phyloP scores from a whole-genome alignment of 768 basidiomycete species.

The Lactifluus subvellereus region DNA sequence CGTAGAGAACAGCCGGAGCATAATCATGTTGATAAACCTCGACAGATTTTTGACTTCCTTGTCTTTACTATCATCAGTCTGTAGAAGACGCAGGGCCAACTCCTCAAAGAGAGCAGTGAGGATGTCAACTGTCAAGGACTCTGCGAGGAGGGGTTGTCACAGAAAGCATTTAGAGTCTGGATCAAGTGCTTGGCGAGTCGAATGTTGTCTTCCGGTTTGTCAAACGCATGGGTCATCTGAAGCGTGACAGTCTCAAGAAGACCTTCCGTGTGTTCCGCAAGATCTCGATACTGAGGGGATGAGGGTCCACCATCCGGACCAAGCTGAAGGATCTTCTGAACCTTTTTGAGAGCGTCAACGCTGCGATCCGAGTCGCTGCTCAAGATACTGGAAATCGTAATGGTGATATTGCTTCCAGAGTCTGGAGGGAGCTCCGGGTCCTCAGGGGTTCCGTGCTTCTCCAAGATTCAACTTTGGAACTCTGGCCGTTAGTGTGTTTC shows the following conservation, averaged over 20 bases:
- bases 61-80: conserved; percentile 83
- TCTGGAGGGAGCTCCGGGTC: conserved; percentile 26
- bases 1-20: conserved; percentile 87
- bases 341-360: conserved; percentile 89
- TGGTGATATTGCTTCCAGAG: conserved; percentile 55
- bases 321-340: conserved; percentile 79
- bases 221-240: conserved; percentile 90
- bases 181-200: conserved; percentile 96
- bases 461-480: conserved; percentile 21
- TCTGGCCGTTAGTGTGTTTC: conserved; percentile 14
- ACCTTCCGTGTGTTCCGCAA: conserved; percentile 74
- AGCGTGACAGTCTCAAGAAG: conserved; percentile 86
- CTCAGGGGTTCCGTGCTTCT: conserved; percentile 15
- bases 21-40: conserved; percentile 97
- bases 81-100: conserved; percentile 82
- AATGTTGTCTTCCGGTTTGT: conserved; percentile 79
- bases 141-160: conserved; percentile 86
- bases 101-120: conserved; percentile 87
- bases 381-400: conserved; percentile 83
- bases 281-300: conserved; percentile 65
- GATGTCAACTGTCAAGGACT: conserved; percentile 79
- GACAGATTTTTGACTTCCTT: conserved; percentile 89
- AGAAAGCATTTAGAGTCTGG: conserved; percentile 91
- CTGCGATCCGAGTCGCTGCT: conserved; percentile 81
- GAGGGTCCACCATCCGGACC: conserved; percentile 68